Evolutionary conservation across 441 rosid genomes (phyloP).

Genomic region (Eruca vesicaria): DNA sequence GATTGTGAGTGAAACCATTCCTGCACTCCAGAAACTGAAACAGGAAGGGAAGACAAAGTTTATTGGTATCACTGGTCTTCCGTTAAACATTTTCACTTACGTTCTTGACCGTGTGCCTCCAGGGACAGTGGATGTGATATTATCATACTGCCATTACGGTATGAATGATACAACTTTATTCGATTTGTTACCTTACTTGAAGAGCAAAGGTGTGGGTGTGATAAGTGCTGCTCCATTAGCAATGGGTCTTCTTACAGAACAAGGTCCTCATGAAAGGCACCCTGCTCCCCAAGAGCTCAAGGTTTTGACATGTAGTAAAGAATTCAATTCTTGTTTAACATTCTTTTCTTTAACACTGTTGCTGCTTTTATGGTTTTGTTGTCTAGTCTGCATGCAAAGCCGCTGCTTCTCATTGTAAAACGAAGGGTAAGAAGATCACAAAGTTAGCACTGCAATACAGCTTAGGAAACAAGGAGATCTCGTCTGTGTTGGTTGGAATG

Average conservation of each 20-base stretch:
- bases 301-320: slow-evolving; percentile 35
- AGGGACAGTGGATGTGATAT: slow-evolving; percentile 67
- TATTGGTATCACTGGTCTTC: slow-evolving; percentile 93
- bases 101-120: slow-evolving; percentile 87
- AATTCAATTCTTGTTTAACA: neutral
- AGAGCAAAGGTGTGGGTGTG: slow-evolving; percentile 80
- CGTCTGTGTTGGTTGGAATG: slow-evolving; percentile 87
- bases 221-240: slow-evolving; percentile 91
- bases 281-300: slow-evolving; percentile 86
- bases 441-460: slow-evolving; percentile 91
- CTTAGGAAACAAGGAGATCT: slow-evolving; percentile 70
- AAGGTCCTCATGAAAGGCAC: slow-evolving; percentile 96
- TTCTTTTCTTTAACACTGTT: neutral
- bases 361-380: slow-evolving; percentile 12
- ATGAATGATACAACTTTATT: slow-evolving; percentile 70
- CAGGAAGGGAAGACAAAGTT: slow-evolving; percentile 78
- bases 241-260: slow-evolving; percentile 91
- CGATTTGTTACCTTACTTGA: slow-evolving; percentile 83
- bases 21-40: slow-evolving; percentile 82
- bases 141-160: slow-evolving; percentile 84
- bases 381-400: slow-evolving; percentile 74
- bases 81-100: slow-evolving; percentile 58
- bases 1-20: slow-evolving; percentile 91
- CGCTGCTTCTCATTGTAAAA: slow-evolving; percentile 65
- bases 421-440: slow-evolving; percentile 77